Percentiles rank a stretch among this genome's conserved stretches.
Evolutionary conservation across 2,329 filamentous ascomycete species (phyloP).

Genomic region (Sarocladium brachiariae): DNA sequence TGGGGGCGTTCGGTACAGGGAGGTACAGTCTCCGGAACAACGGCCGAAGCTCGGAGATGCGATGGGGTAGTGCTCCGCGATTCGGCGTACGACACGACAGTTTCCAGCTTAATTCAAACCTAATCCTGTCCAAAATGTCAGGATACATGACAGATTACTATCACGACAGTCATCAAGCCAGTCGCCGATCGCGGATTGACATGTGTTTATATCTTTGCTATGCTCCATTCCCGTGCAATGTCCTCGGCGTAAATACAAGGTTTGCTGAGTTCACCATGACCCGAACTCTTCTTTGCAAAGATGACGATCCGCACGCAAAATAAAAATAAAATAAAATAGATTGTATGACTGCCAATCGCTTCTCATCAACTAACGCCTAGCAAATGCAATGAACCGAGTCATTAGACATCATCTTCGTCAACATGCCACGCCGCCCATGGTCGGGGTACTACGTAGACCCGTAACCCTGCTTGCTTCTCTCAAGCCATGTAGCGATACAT

Average conservation of each 20-base stretch:
- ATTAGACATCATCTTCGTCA: slow-evolving; percentile 8
- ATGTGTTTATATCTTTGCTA: neutral
- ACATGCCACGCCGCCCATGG: too few relatives aligned
- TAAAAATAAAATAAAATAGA: too few relatives aligned
- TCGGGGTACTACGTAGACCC: too few relatives aligned
- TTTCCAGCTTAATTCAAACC: too few relatives aligned
- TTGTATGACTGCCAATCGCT: neutral
- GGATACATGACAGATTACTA: too few relatives aligned
- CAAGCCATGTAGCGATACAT: slow-evolving; percentile 68
- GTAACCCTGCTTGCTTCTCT: too few relatives aligned
- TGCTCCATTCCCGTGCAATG: slow-evolving; percentile 1
- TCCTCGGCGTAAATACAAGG: too few relatives aligned
- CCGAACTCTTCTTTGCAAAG: too few relatives aligned
- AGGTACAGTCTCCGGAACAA: neutral
- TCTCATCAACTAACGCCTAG: slow-evolving; percentile 4
- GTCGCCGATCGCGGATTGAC: neutral
- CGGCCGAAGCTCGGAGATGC: slow-evolving; percentile 6
- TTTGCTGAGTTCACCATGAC: too few relatives aligned
- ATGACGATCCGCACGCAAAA: too few relatives aligned
- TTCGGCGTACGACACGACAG: too few relatives aligned
- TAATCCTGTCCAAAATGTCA: neutral
- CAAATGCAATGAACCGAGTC: slow-evolving; percentile 8
- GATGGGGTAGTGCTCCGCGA: neutral
- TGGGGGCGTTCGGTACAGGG: neutral
- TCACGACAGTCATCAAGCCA: neutral